Conservation (phyloP, 192 early-diverging fungal species). For the Backusella mclennaniae region DNA sequence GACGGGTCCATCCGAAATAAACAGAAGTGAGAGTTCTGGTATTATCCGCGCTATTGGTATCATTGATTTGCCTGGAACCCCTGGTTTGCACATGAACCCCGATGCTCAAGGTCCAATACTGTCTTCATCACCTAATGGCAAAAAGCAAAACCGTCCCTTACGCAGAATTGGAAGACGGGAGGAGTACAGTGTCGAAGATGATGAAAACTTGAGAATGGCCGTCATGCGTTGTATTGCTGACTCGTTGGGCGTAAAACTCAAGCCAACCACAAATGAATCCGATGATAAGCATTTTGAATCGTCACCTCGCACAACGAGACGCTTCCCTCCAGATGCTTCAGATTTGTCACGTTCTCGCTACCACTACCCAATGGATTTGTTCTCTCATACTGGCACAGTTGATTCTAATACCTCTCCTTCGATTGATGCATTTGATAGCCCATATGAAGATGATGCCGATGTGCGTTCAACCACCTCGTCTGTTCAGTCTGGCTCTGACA, state of each 20-base stretch:
- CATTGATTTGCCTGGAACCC: constrained; percentile 26
- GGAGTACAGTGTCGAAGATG: constrained; percentile 55
- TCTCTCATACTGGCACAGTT: constrained; percentile 26
- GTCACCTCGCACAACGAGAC: constrained; percentile 54
- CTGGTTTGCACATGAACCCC: not conserved
- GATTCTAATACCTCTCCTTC: constrained; percentile 11
- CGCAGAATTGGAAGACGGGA: not conserved
- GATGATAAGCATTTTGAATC: constrained; percentile 18
- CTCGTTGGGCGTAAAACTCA: constrained; percentile 44
- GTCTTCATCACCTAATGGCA: not conserved
- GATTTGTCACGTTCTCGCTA: not conserved
- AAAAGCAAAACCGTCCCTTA: not conserved
- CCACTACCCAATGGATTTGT: constrained; percentile 30
- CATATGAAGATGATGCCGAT: constrained; percentile 21
- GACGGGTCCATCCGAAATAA: not conserved
- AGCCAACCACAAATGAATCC: not conserved
- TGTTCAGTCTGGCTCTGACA: constrained; percentile 21
- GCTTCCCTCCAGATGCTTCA: constrained; percentile 57
- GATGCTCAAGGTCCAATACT: not conserved
- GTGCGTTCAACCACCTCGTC: constrained; percentile 18
- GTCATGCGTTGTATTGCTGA: constrained; percentile 63
- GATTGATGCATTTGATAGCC: not conserved
- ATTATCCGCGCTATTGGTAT: constrained; percentile 34
- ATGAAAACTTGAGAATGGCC: constrained; percentile 55
- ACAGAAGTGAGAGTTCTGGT: constrained; percentile 17